Conservation (phyloP, 768 basidiomycete genomes). For the Suillus alpinus region DNA sequence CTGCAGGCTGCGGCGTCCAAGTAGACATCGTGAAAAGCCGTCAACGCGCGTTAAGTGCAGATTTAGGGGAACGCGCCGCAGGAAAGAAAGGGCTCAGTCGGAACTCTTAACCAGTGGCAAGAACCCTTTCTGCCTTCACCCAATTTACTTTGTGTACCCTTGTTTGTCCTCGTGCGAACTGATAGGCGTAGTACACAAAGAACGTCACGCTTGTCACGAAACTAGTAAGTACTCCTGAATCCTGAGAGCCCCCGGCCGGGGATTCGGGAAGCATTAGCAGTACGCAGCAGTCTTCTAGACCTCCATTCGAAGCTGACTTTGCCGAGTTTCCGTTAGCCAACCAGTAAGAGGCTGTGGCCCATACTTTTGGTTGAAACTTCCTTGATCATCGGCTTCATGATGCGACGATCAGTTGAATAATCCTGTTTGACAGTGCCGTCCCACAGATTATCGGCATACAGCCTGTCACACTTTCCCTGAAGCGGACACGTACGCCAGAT, state of each 20-base stretch:
- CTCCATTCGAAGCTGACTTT: neutral
- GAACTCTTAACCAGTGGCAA: conserved; percentile 3
- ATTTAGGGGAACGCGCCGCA: conserved; percentile 28
- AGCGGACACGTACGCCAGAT: neutral
- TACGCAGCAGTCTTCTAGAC: neutral
- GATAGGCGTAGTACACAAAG: conserved; percentile 13
- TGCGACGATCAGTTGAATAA: neutral
- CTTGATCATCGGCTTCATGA: neutral
- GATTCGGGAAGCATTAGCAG: neutral
- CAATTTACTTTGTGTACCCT: conserved; percentile 35
- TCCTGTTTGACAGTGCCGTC: neutral
- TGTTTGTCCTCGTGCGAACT: conserved; percentile 27
- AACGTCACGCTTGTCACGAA: neutral
- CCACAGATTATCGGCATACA: neutral
- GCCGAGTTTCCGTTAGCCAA: neutral
- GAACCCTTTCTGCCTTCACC: conserved; percentile 13
- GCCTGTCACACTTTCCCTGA: neutral
- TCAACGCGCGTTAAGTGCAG: conserved; percentile 26
- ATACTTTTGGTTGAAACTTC: neutral
- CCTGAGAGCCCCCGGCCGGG: neutral
- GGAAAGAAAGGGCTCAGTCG: conserved; percentile 15
- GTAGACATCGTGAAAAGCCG: conserved; percentile 48
- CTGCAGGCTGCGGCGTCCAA: conserved; percentile 84
- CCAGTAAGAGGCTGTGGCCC: neutral
- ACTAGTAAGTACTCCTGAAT: neutral